Base-by-base conservation (phyloP, 2,329 filamentous ascomycete species). In the Verticillium nonalfalfae region DNA sequence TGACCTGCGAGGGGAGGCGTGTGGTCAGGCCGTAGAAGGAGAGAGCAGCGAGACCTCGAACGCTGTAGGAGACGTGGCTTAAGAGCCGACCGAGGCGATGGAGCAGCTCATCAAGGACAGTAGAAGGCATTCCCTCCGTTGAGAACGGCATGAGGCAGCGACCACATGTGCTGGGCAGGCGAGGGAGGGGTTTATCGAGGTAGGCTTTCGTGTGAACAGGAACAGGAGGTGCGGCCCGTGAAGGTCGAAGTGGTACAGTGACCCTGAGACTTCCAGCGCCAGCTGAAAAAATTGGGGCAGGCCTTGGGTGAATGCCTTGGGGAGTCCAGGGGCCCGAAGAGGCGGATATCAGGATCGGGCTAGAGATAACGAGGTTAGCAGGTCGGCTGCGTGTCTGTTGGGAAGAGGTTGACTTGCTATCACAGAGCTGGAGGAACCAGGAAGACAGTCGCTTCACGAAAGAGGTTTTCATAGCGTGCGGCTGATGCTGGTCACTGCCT, bases 11-110 rank as follows among this genome's bases (percentile, higher is more conserved):
- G 0, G 74, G 72, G 6, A 55, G 60, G 7, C 71, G 68, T 7
- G 61, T 63, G 4, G 66, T 58, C 62, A 73, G 76, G 56, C 79
- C 81, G 71, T 81, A 78, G 56, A 77, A 73, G 3, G 72, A 66
- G 62, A 84, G 71, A 13, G 79, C 80, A 0, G 74, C 74, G 26
- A 74, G 71, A 26, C 82, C 82, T 65, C 71, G 75, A 52, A 85
- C 73, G 11, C 76, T 76, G 67, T 81, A 83, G 21, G 73, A 76
- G 1, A 80, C 73, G 67, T 81, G 76, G 18, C 67, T 65, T 21
- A 85, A 73, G 4, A 73, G 69, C 0, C 58, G 57, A 61, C 77
- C 73, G 52, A 84, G 66, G n/a, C 54, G 59, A 33, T 62, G 38
- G 64, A 82, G 74, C 34, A 81, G 67, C 56, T 77, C 71, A 13